Evolutionary conservation across 306 rosid species (phyloP).

Genomic region (Lotus japonicus): DNA sequence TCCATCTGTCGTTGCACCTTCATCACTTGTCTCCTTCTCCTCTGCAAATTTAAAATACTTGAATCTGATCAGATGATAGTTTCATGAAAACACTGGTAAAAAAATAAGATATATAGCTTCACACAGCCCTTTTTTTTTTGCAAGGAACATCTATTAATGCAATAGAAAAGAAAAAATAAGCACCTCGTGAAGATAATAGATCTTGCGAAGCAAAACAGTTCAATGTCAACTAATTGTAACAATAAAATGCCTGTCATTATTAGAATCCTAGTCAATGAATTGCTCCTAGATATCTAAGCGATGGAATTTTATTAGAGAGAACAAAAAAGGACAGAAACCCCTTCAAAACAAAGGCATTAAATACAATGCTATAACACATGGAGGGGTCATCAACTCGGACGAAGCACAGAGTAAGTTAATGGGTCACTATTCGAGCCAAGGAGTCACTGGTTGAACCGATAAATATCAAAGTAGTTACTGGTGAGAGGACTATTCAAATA

Average conservation of each 20-base stretch:
- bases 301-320: neutral
- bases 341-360: neutral
- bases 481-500: too few relatives aligned
- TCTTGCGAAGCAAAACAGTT: neutral
- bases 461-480: too few relatives aligned
- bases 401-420: too few relatives aligned
- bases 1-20: slow-evolving; percentile 33
- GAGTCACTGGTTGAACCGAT: too few relatives aligned
- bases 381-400: too few relatives aligned
- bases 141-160: neutral
- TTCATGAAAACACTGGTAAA: neutral
- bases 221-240: neutral
- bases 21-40: slow-evolving; percentile 46
- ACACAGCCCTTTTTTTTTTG: neutral
- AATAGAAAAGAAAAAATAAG: neutral
- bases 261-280: neutral
- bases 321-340: neutral
- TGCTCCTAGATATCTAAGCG: neutral
- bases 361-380: too few relatives aligned
- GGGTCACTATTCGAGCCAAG: too few relatives aligned
- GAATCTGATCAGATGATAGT: slow-evolving; percentile 7
- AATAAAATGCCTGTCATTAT: neutral
- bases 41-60: slow-evolving; percentile 28
- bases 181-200: neutral
- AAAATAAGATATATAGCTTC: neutral